Base-by-base conservation (phyloP, 495 filamentous ascomycete species). In the Lasiosphaeria miniovina region DNA sequence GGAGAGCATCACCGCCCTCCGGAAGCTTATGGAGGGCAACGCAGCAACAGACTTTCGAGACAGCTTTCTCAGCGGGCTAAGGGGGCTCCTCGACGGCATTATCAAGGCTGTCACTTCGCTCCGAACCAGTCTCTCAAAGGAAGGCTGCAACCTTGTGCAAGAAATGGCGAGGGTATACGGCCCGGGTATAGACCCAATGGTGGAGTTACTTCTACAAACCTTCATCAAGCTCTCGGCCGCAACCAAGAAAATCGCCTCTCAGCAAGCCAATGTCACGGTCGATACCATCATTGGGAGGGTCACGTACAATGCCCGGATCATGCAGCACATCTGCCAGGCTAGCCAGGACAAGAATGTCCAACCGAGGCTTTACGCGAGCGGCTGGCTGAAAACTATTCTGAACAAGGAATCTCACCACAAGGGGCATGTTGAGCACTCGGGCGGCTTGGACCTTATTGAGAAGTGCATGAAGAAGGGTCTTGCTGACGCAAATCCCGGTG, bases 301-400 rank as follows among this genome's bases (percentile, higher is more conserved):
- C 31, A 87, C 91, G 0, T 97, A 90, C 71, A 90, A 84, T 55
- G 70, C 78, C 55, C 87, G 91, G 17, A 77, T 96, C 57, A 78
- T 96, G 77, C 89, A 95, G 65, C 92, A 97, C 65, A 77, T 98
- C 36, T 85, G 83, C 71, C 73, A 72, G 57, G 91, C 95, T 34
- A 86, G 80, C 54, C 87, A 93, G 68, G 94, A 98, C 70, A 98
- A 96, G 76, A 98, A 96, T 70, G 85, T 90, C 2, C 87, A 91
- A 63, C 82, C 92, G 33, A 85, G 94, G 52, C 82, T 82, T 2
- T 96, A 85, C 73, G 87, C 87, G 10, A 75, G 89, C 17, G 88
- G 84, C 11, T 98, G 94, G 94, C 74, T 98, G 11, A 89, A 84
- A 71, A 91, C 88, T 3, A 63, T 98, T 38, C 73, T 98, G 36